Evolutionary conservation across 1,284 basidiomycete genomes (phyloP), one percentile per base, ranked within the genome.

Genomic region (Ganoderma sinense): DNA sequence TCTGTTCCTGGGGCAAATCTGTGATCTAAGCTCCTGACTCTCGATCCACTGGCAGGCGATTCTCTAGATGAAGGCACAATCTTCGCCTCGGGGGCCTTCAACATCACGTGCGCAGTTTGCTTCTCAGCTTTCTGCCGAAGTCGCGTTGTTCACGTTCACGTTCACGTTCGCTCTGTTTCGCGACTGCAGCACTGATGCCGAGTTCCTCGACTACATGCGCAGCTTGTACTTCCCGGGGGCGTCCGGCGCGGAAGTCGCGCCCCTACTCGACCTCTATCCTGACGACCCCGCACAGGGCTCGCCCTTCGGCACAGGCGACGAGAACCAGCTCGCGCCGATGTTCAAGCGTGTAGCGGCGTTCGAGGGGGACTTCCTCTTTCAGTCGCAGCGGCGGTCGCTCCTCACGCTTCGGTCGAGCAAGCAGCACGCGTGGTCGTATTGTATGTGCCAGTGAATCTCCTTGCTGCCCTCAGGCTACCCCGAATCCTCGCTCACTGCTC

Each of bases 401-500:
- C 60, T 72, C 39, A 18, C 85, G 43, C 76, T 80, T 26, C 78
- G 77, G 0, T 79, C 84, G 0, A 78, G 74, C 0, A 83, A 83
- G 62, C 85, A 87, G 71, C 78, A 79, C 16, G 80, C 82, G 0
- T 88, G 86, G 84, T 82, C 82, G 0, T 89, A 80, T 74, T 29
- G 86, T 87, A 71, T 58, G 80, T 26, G 33, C 33, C n/a, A n/a
- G n/a, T n/a, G n/a, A n/a, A n/a, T n/a, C n/a, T n/a, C n/a, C n/a
- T n/a, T n/a, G n/a, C n/a, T n/a, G n/a, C n/a, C n/a, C n/a, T n/a
- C n/a, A n/a, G n/a, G n/a, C n/a, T n/a, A n/a, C n/a, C n/a, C n/a
- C n/a, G n/a, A n/a, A n/a, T n/a, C n/a, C 33, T 33, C 33, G 33
- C 7, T 7, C 33, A 33, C 7, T 33, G 33, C 33, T 33, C 33